Evolutionary conservation across 441 rosid species (phyloP), one percentile per base, ranked within the genome.

Genomic region (Hypseocharis bilobata): DNA sequence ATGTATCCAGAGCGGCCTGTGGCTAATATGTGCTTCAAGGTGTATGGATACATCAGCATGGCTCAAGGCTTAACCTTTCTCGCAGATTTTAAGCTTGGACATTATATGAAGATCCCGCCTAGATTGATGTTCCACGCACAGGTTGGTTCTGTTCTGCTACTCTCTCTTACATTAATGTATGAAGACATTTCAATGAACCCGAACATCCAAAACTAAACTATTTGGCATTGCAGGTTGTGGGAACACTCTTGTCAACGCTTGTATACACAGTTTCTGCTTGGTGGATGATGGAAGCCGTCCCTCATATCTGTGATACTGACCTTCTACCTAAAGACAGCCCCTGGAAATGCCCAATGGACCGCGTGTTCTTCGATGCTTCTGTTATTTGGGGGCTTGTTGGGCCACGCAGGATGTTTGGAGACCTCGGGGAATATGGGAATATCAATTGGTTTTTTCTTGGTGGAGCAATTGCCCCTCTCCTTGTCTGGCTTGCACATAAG

Each of bases 321-420:
- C 26, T 49, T 0, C 22, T 49, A 60, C 88, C 85, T 22, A 79
- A 86, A 29, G 80, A 83, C 64, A 85, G 89, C 54, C 89, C 94
- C 0, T 91, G 97, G 94, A 87, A 91, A 69, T 91, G 97, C 76
- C 91, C 96, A 0, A 57, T 78, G 44, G 94, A 87, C 67, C 70
- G 86, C 36, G 92, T 91, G 67, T 87, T 91, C 87, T 91, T 85
- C 55, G 93, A 87, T 72, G 96, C 97, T 28, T 85, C 92, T 0
- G 88, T 86, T 32, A 91, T 91, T 54, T 88, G 96, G 96, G 96
- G 97, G 58, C 63, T 91, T 67, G 92, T 81, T 1, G 94, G 94
- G 55, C 97, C 96, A 3, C 83, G 70, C 58, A 71, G 89, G 27
- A 88, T 87, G 60, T 88, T 91, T 57, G 96, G 93, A 29, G 61